Evolutionary conservation across 768 basidiomycete species (phyloP).

Genomic region (Lactifluus hygrophoroides): DNA sequence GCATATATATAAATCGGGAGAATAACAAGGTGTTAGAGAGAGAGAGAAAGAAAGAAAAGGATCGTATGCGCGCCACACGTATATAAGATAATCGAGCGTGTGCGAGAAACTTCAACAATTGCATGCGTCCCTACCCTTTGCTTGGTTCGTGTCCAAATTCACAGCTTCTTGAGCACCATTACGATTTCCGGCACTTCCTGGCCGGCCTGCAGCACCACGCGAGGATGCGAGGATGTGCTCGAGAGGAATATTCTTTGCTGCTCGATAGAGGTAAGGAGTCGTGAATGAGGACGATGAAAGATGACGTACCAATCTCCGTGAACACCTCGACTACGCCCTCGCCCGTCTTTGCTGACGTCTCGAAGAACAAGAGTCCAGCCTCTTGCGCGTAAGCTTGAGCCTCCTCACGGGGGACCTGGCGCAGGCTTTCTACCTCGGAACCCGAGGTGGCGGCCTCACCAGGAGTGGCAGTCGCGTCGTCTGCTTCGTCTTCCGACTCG

Average conservation of each 20-base stretch:
- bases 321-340: constrained; percentile 95
- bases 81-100: background rate
- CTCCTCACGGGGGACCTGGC: constrained; percentile 91
- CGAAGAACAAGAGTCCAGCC: constrained; percentile 91
- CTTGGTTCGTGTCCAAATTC: constrained; percentile 57
- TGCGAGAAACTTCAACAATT: constrained; percentile 49
- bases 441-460: constrained; percentile 50
- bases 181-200: constrained; percentile 47
- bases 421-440: constrained; percentile 58
- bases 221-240: constrained; percentile 88
- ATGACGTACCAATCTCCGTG: constrained; percentile 83
- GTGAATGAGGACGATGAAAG: background rate
- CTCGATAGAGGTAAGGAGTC: background rate
- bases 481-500: constrained; percentile 82
- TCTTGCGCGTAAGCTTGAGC: constrained; percentile 95
- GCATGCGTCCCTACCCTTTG: constrained; percentile 69
- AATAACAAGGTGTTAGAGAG: constrained; percentile 15
- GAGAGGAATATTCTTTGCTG: constrained; percentile 83
- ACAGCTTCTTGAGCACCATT: constrained; percentile 48
- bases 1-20: constrained; percentile 21
- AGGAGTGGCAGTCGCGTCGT: constrained; percentile 86
- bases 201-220: constrained; percentile 55
- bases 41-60: background rate
- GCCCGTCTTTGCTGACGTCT: constrained; percentile 96
- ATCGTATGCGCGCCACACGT: background rate